These are phyloP conservation scores for Trametes sp. DNA, from an alignment of 1,284 basidiomycete species.

Conservation along the genomic window DNA sequence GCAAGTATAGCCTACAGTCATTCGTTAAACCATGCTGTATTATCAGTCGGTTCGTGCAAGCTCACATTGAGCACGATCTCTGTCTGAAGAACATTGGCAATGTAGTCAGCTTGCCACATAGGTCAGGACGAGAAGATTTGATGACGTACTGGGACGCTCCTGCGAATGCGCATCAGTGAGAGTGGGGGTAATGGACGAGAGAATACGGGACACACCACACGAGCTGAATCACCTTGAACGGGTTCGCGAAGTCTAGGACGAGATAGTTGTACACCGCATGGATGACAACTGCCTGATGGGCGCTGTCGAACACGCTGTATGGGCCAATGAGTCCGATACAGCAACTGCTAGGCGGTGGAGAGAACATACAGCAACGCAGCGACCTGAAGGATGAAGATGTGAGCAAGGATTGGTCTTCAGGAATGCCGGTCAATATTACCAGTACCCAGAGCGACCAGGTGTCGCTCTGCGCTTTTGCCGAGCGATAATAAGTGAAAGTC, in stretches of 20 bases:
- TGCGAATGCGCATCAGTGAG: background rate
- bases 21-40: background rate
- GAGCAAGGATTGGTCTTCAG: too few relatives aligned
- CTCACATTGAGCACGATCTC: slow-evolving; percentile 9
- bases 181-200: too few relatives aligned
- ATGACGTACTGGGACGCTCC: slow-evolving; percentile 11
- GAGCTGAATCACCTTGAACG: background rate
- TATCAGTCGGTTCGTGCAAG: background rate
- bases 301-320: slow-evolving; percentile 10
- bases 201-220: slow-evolving; percentile 8
- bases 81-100: background rate
- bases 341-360: too few relatives aligned
- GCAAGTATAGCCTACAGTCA: slow-evolving; percentile 7
- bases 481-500: slow-evolving; percentile 15
- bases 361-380: slow-evolving; percentile 4
- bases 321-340: too few relatives aligned
- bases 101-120: background rate
- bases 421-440: too few relatives aligned
- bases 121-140: too few relatives aligned
- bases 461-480: slow-evolving; percentile 1
- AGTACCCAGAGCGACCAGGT: background rate
- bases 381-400: too few relatives aligned
- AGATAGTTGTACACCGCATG: slow-evolving; percentile 15
- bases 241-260: slow-evolving; percentile 7
- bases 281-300: slow-evolving; percentile 11